Evolutionary conservation across 2,329 filamentous ascomycete genomes (phyloP), one percentile per base, ranked within the genome.

Genomic region (Cercospora canescens): DNA sequence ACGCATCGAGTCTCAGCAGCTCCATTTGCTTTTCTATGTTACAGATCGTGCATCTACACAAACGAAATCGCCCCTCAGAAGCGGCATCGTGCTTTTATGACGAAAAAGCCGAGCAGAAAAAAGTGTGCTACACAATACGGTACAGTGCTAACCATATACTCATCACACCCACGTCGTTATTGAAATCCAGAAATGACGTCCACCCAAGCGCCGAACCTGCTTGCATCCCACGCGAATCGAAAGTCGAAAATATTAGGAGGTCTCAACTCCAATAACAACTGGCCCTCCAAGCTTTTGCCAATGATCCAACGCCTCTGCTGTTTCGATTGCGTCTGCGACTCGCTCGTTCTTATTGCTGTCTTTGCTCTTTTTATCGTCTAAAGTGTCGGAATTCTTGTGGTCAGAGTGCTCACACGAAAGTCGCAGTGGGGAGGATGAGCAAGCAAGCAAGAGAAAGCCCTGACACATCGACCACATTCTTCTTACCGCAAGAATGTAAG

Each of bases 251-350:
- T 30, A 45, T 60, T 32, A 60, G n/a, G 39, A 60, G 26, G 59
- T 57, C 24, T 65, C 63, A 28, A 65, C 62, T 4, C 56, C 66
- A 35, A 64, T 63, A 2, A 61, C 63, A 18, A 62, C 59, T 12
- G 60, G 62, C n/a, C 24, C 62, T 18, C 66, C 66, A 26, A 62
- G 54, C 30, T 62, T 59, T 24, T 67, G 54, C 37, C 60, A 59
- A 60, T 59, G 56, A 28, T 67, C 66, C 32, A 67, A 28, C 26
- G 66, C 60, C 18, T 57, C 60, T 21, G 59, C 63, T 26, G 66
- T 67, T 39, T 67, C 65, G 4, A 60, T 24, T 3, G 35, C 50
- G 50, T 60, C 62, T n/a, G 61, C 39, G 2, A 11, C 50, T 21
- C 60, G 52, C 24, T 67, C 63, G 24, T 32, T 37, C 37, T 64